Evolutionary conservation across 164 flowering plant genomes (phyloP), one percentile per base, ranked within the genome.

Genomic region (Cinnamomum micranthum): DNA sequence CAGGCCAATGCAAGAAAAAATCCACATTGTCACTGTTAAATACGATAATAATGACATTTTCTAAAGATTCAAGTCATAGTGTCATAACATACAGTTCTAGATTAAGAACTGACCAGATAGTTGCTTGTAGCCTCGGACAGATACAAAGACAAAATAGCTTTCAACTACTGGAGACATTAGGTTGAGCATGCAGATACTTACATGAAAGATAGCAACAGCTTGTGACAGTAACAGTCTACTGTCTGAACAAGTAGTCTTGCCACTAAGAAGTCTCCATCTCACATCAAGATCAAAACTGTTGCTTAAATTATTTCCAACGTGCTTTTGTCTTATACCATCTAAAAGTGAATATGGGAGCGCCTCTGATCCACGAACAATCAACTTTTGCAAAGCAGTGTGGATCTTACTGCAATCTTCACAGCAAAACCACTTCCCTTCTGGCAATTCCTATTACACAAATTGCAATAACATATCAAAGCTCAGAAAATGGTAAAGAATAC

Each of bases 381-480:
- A 80, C 47, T 87, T 82, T 77, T 84, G 73, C 85, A 96, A 78
- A 73, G 88, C 74, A 51, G 80, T 71, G 76, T 90, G 80, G 35
- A 96, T 86, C 27, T 76, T 78, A 31, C 65, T 75, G 86, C 99
- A 96, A 0, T 83, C 89, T 4, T 17, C 5, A 76, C 86, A 82
- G 71, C 99, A 96, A 82, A 96, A 93, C 99, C 99, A 96, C 65
- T 89, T 81, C 23, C 90, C 98, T 67, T 83, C 72, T 11, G 99
- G 99, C 77, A 92, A 69, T 86, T 89, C 97, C 99, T 96, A 90
- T 81, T 67, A 71, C 28, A 50, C 3, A 70, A 31, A 41, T 65
- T 27, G 58, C 25, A 23, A 50, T 51, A 35, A 14, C n/a, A 74
- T 65, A 50, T 69, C 23, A 74, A 60, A 24, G 50, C 60, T 65